These are phyloP conservation scores for Pharnaceum exiguum DNA, from an alignment of 148 eudicot genomes.

Conservation along the genomic window DNA sequence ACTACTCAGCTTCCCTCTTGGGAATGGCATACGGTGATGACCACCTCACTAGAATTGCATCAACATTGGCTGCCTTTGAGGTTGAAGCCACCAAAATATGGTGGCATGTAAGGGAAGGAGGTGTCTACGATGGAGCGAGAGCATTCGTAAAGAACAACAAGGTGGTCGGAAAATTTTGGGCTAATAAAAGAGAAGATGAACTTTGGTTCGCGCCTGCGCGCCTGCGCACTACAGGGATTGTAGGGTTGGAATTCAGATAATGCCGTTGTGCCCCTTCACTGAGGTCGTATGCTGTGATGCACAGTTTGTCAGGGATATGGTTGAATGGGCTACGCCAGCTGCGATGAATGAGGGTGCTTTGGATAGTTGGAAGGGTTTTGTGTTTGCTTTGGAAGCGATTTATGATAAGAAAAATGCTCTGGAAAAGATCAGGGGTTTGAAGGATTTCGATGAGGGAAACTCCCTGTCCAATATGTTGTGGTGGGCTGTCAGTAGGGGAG, in stretches of 20 bases:
- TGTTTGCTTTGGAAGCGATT: constrained; percentile 9
- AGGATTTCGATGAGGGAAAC: not conserved
- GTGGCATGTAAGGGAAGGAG: constrained; percentile 17
- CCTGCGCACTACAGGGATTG: constrained; percentile 4
- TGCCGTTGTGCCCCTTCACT: not conserved
- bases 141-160: constrained; percentile 2
- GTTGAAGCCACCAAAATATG: constrained; percentile 8
- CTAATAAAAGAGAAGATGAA: constrained; percentile 1
- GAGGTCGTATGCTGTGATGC: constrained; percentile 13
- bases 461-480: constrained; percentile 7
- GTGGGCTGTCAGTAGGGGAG: constrained; percentile 12
- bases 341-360: not conserved
- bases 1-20: constrained; percentile 11
- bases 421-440: not conserved
- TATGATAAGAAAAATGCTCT: constrained; percentile 1
- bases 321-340: not conserved
- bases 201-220: not conserved
- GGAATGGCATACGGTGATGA: constrained; percentile 13
- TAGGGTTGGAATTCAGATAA: not conserved
- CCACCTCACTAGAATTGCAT: not conserved
- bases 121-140: not conserved
- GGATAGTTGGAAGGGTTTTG: not conserved
- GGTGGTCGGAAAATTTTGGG: not conserved
- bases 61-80: constrained; percentile 3
- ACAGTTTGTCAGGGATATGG: not conserved